These are phyloP conservation scores for Achaetomium macrosporum DNA, from an alignment of 2,329 filamentous ascomycete genomes.

Conservation along the genomic window DNA sequence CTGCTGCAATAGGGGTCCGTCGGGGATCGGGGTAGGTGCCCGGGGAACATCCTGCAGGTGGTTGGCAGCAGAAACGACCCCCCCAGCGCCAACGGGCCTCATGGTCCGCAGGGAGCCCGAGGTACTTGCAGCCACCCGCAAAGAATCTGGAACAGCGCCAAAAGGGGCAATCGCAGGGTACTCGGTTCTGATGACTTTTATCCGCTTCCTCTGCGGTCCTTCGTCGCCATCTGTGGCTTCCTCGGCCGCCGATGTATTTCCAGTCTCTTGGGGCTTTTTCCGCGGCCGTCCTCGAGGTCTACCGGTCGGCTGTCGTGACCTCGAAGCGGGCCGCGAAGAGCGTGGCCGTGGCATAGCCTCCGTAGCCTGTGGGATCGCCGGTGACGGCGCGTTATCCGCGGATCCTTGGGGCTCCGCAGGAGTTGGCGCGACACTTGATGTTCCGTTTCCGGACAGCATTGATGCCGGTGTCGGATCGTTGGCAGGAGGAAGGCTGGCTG, in stretches of 20 bases:
- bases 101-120: slow-evolving; percentile 82
- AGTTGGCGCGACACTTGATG: slow-evolving; percentile 8
- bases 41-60: slow-evolving; percentile 68
- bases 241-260: slow-evolving; percentile 71
- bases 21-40: slow-evolving; percentile 70
- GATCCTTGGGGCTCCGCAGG: slow-evolving; percentile 20
- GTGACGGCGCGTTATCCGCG: slow-evolving; percentile 21
- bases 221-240: slow-evolving; percentile 58
- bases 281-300: slow-evolving; percentile 51
- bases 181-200: slow-evolving; percentile 69
- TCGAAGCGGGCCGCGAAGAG: slow-evolving; percentile 54
- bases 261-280: slow-evolving; percentile 48
- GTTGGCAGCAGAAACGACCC: slow-evolving; percentile 35
- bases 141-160: slow-evolving; percentile 67
- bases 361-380: slow-evolving; percentile 22
- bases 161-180: slow-evolving; percentile 52
- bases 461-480: slow-evolving; percentile 10
- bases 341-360: slow-evolving; percentile 25
- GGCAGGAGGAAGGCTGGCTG: slow-evolving; percentile 19
- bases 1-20: slow-evolving; percentile 31
- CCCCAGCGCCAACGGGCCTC: slow-evolving; percentile 59
- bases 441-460: slow-evolving; percentile 3
- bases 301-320: slow-evolving; percentile 49
- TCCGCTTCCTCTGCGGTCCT: slow-evolving; percentile 63
- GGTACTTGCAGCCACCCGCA: slow-evolving; percentile 86